phyloP scores from a whole-genome alignment of 352 stramenopile species.

The Blastocystis sp. region DNA sequence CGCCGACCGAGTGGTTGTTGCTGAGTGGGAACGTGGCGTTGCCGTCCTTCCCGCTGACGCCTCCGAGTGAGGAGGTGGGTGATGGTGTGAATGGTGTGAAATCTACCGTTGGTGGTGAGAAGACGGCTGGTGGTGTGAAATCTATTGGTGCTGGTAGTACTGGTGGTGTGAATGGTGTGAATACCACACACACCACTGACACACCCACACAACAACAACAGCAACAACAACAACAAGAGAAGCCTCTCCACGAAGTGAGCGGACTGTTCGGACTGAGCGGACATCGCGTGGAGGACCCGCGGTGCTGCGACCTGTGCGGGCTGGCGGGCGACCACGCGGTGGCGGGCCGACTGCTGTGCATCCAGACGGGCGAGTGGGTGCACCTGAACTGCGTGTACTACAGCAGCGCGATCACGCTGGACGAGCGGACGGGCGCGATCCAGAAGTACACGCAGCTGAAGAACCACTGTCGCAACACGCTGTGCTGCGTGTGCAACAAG shows the following conservation, averaged over 20 bases:
- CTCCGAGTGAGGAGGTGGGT: neutral
- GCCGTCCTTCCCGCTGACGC: neutral
- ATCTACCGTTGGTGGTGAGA: too few species aligned
- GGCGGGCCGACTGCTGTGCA: slow-evolving; percentile 27
- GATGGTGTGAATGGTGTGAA: neutral
- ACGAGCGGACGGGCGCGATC: slow-evolving; percentile 7
- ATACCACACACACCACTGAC: too few species aligned
- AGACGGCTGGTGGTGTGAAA: too few species aligned
- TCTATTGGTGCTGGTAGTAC: too few species aligned
- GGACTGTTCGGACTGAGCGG: neutral
- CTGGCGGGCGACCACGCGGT: neutral
- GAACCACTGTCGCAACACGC: slow-evolving; percentile 15
- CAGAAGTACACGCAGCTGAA: slow-evolving; percentile 49
- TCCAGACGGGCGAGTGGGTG: slow-evolving; percentile 27
- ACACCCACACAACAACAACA: too few species aligned
- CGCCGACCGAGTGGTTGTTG: slow-evolving; percentile 15
- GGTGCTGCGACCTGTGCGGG: slow-evolving; percentile 9
- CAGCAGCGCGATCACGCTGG: slow-evolving; percentile 8
- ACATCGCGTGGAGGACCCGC: slow-evolving; percentile 3
- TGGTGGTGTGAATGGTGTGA: too few species aligned
- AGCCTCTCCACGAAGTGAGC: neutral
- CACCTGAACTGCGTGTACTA: slow-evolving; percentile 58
- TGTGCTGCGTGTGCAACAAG: neutral
- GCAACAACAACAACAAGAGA: too few species aligned
- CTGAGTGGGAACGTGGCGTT: slow-evolving; percentile 6